Evolutionary conservation across 2,329 filamentous ascomycete species (phyloP), one percentile per base, ranked within the genome.

Genomic region (Aspergillus puulaauensis): DNA sequence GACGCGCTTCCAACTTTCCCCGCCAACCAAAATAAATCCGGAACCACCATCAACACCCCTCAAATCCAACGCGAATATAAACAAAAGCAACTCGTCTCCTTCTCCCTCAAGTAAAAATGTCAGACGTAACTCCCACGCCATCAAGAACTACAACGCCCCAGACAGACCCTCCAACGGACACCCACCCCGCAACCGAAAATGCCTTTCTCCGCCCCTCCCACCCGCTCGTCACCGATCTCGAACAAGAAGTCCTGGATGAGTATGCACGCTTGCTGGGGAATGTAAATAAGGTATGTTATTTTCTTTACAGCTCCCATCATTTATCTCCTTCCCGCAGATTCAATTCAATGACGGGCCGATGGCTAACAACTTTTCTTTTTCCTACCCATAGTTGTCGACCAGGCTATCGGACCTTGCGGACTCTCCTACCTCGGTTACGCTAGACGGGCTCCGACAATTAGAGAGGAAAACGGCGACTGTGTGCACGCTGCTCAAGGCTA

Each of bases 381-480:
- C 41, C 9, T 8, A 8, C 11, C 35, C 37, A 43, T 33, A 76
- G 74, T 64, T 75, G 45, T 70, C 69, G n/a, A 62, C 66, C 12
- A 70, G 70, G 54, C 66, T 75, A 86, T 86, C 81, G 84, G 41
- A 76, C 72, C 50, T 79, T 82, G 58, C 85, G 86, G 60, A 85
- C 84, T 67, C 80, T 83, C 68, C 87, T 90, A 62, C 87, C 85
- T 90, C 93, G 0, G 88, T 91, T 21, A 88, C 89, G 6, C 72
- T 80, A 9, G 91, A 99, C 74, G 89, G 90, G 8, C 81, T 99
- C 66, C 83, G 95, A 54, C 88, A 93, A 44, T 81, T 99, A 54
- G 95, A 99, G 80, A 83, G 95, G 67, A 97, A 98, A 81, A 97
- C 93, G 44, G 92, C 91, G 65, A 81, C 96, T 54, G 93, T 97